A percentile compares a stretch with the other conserved stretches of the same genome.
These are phyloP conservation scores for Claviceps spartinae DNA, from an alignment of 2,329 filamentous ascomycete genomes.

Conservation along the genomic window DNA sequence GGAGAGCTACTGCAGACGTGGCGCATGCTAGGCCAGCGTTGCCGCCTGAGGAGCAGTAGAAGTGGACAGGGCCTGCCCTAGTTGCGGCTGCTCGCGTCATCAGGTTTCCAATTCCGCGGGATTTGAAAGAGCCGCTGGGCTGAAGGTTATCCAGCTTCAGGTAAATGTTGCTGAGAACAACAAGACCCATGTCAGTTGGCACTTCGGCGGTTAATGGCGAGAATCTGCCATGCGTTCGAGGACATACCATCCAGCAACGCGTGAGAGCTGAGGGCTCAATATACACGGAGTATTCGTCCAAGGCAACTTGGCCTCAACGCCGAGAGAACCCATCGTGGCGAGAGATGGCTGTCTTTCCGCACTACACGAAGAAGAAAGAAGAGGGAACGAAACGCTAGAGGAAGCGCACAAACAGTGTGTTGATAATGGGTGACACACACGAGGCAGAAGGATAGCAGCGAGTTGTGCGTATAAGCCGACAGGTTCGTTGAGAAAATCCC, in stretches of 20 bases:
- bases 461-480: neutral
- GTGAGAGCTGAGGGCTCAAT: constrained; percentile 51
- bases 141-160: constrained; percentile 80
- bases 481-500: constrained; percentile 3
- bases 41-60: constrained; percentile 69
- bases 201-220: neutral
- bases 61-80: constrained; percentile 37
- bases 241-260: constrained; percentile 56
- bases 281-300: constrained; percentile 63
- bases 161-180: constrained; percentile 49
- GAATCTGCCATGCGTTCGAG: neutral
- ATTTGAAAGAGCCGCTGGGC: constrained; percentile 79
- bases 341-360: neutral
- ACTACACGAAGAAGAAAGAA: neutral
- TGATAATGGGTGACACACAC: neutral
- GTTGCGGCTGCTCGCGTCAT: constrained; percentile 32
- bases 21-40: constrained; percentile 78
- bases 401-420: neutral
- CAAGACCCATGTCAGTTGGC: neutral
- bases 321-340: constrained; percentile 27
- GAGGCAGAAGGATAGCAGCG: neutral
- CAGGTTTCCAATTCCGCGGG: constrained; percentile 60
- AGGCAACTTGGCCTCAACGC: constrained; percentile 30
- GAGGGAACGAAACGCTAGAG: neutral
- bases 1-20: constrained; percentile 51